Conservation (phyloP, 1,284 basidiomycete genomes). For the Boletus albobrunnescens region DNA sequence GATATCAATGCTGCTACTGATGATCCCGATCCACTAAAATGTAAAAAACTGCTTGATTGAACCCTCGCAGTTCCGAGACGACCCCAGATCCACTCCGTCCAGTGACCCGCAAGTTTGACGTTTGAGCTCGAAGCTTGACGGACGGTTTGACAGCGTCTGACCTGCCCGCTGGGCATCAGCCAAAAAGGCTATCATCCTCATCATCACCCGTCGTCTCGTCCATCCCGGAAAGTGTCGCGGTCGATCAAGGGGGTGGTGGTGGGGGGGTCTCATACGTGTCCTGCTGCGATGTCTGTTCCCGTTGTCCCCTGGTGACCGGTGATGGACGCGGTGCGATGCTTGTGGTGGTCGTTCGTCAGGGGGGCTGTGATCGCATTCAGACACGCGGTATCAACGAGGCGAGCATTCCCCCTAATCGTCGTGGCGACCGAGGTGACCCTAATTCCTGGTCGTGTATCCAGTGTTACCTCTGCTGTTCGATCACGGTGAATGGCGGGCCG, state of each 20-base stretch:
- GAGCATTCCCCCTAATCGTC: not conserved
- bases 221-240: not conserved
- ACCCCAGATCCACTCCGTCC: not conserved
- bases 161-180: not conserved
- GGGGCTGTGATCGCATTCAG: not conserved
- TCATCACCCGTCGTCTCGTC: not conserved
- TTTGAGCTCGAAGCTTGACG: not conserved
- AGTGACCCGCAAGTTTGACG: not conserved
- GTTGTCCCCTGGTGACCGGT: too few species aligned
- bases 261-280: too few species aligned
- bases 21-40: slow-evolving; percentile 4
- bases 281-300: too few species aligned
- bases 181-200: not conserved
- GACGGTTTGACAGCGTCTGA: not conserved
- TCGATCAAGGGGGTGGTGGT: too few species aligned
- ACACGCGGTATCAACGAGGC: slow-evolving; percentile 4
- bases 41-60: not conserved
- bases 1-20: not conserved
- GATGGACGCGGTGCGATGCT: not conserved
- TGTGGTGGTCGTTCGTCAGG: not conserved
- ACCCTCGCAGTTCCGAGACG: not conserved
- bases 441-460: not conserved
- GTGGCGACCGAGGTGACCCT: not conserved
- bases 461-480: not conserved
- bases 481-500: not conserved